Evolutionary conservation across 306 rosid species (phyloP).

Genomic region (Quercus robur): DNA sequence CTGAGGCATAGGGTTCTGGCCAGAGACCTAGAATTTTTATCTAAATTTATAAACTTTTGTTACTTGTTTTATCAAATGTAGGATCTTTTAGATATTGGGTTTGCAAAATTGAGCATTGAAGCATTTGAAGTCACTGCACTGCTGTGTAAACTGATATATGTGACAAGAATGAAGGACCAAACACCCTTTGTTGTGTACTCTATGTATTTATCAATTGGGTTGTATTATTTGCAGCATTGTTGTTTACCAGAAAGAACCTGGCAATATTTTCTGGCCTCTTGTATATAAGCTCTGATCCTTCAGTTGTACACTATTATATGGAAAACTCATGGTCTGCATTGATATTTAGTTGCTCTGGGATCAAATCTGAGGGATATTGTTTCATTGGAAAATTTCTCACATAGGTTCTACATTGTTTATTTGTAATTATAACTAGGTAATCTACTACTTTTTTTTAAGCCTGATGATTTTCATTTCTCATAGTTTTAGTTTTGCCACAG

Average conservation of each 20-base stretch:
- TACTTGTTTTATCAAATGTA: neutral
- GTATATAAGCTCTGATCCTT: neutral
- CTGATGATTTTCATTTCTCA: constrained; percentile 16
- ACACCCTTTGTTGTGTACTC: neutral
- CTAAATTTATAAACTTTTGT: neutral
- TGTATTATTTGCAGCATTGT: neutral
- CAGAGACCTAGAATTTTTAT: neutral
- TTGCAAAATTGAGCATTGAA: neutral
- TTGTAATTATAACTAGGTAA: neutral
- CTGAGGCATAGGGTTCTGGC: neutral
- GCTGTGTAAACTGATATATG: neutral
- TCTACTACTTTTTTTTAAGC: constrained; percentile 14
- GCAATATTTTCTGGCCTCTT: neutral
- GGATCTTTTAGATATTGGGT: neutral
- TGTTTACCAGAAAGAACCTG: neutral
- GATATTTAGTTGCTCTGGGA: constrained; percentile 7
- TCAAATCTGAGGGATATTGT: neutral
- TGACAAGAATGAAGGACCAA: neutral
- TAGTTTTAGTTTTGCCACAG: constrained; percentile 41
- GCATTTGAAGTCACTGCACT: neutral
- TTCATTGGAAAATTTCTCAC: neutral
- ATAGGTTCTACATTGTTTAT: constrained; percentile 2
- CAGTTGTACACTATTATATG: neutral
- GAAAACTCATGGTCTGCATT: neutral
- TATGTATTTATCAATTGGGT: neutral